These are phyloP conservation scores for Mycena leptocephala DNA, from an alignment of 768 basidiomycete species.

Conservation along the genomic window DNA sequence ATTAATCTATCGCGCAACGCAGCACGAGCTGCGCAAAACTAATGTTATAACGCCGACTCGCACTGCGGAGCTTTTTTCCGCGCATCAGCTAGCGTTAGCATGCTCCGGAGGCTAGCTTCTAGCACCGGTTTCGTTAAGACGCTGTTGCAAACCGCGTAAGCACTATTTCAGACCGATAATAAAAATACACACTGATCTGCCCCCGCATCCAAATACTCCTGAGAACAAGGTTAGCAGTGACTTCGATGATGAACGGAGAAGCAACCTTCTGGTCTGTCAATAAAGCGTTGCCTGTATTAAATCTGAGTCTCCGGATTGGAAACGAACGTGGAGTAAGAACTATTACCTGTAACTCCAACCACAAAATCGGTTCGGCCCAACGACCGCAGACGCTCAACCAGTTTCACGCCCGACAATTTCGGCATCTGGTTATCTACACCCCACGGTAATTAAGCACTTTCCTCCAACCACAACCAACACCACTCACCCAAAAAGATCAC, in stretches of 20 bases:
- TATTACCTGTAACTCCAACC: slow-evolving; percentile 71
- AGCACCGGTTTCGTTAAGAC: slow-evolving; percentile 77
- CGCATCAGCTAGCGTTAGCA: slow-evolving; percentile 46
- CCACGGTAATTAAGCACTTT: background rate
- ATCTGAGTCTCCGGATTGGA: background rate
- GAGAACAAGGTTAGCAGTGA: slow-evolving; percentile 8
- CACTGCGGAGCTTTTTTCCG: slow-evolving; percentile 18
- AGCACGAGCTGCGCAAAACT: background rate
- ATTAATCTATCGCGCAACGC: background rate
- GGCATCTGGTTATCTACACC: slow-evolving; percentile 75
- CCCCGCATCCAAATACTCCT: slow-evolving; percentile 72
- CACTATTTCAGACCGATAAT: background rate
- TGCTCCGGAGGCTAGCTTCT: slow-evolving; percentile 55
- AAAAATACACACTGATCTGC: slow-evolving; percentile 65
- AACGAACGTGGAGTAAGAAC: background rate
- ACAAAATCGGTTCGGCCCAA: slow-evolving; percentile 74
- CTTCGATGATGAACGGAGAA: slow-evolving; percentile 3
- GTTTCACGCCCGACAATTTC: slow-evolving; percentile 72
- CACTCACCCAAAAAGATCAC: slow-evolving; percentile 41
- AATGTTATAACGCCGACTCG: slow-evolving; percentile 5
- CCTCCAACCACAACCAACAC: background rate
- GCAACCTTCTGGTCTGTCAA: slow-evolving; percentile 62
- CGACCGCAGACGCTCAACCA: slow-evolving; percentile 66
- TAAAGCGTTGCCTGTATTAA: slow-evolving; percentile 53
- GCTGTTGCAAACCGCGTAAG: slow-evolving; percentile 46